Conservation (phyloP, 805 yeast species). For the Peterozyma xylosa region DNA sequence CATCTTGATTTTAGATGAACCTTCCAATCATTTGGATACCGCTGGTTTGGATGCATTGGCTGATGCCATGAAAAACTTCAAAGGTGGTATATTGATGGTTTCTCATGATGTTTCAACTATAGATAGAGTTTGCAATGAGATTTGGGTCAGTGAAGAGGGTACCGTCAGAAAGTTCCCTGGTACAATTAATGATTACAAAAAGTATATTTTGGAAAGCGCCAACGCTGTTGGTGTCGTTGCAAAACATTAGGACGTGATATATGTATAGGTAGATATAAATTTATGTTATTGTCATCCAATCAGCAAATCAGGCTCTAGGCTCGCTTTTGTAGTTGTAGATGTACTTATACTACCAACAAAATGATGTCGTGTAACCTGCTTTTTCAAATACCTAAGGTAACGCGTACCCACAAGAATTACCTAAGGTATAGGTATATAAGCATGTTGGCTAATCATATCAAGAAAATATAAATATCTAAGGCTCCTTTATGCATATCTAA, state of each 20-base stretch:
- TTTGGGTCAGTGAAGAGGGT: slow-evolving; percentile 92
- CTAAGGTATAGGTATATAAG: too few species aligned
- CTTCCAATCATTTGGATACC: slow-evolving; percentile 97
- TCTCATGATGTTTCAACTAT: slow-evolving; percentile 95
- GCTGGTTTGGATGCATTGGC: slow-evolving; percentile 95
- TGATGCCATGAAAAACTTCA: slow-evolving; percentile 78
- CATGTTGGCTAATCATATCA: too few species aligned
- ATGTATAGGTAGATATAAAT: not conserved
- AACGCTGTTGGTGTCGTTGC: slow-evolving; percentile 87
- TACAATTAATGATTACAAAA: slow-evolving; percentile 80
- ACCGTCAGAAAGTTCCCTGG: slow-evolving; percentile 76
- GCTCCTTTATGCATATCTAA: not conserved
- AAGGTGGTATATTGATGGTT: slow-evolving; percentile 97
- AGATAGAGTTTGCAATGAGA: slow-evolving; percentile 81
- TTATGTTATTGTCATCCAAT: too few species aligned
- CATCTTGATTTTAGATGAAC: slow-evolving; percentile 89
- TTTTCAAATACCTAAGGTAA: too few species aligned
- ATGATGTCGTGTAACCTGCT: too few species aligned
- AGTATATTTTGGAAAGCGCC: slow-evolving; percentile 73
- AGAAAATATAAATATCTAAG: too few species aligned
- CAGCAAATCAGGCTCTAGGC: too few species aligned
- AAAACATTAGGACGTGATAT: slow-evolving; percentile 42
- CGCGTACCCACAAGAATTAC: too few species aligned
- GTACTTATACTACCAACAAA: too few species aligned
- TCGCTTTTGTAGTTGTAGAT: too few species aligned